Base-by-base conservation (phyloP, 2,329 filamentous ascomycete genomes). In the Xylaria sp. region DNA sequence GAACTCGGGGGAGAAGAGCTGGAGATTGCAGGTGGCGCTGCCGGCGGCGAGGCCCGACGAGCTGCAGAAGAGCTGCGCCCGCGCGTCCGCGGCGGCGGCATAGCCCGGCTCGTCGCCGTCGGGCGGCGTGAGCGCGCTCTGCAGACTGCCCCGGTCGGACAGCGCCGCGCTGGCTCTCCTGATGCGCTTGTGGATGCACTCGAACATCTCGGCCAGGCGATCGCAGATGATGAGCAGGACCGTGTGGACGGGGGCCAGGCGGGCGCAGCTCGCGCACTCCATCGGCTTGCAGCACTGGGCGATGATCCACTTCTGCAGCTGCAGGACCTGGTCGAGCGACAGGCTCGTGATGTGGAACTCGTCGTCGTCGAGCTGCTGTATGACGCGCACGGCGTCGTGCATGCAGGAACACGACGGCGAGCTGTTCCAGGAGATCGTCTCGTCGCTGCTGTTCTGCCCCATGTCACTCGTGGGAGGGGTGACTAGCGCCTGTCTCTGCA, bases 281-380 rank as follows among this genome's bases (percentile, higher is more conserved):
- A 70, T 60, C 4, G 64, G 54, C 37, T 59, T 60, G 41, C 59
- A 58, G 50, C 67, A 69, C 34, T 70, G 60, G 21, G 63, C 66
- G n/a, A 69, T 48, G 26, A 70, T 48, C 50, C 60, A 64, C 48
- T 69, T 69, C 48, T 69, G 63, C n/a, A 70, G 57, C 51, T 66
- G 64, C 3, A 70, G 44, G 2, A 69, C 61, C 18, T 67, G 49
- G 46, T 69, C 68, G 7, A 70, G 61, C 0, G 65, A 56, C 8
- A 69, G 55, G 1, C 56, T 61, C 16, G 56, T 60, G 4, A 69
- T 56, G 19, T 57, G 52, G 45, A 66, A 70, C 24, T 67, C 61
- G 47, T 70, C 67, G 47, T 70, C 66, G 44, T 69, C 66, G 16
- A 70, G 60, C 45, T 65, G 66, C 44, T 68, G 64, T 13, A 69